Evolutionary conservation across 2,329 filamentous ascomycete species (phyloP).

Genomic region (Boeremia exigua): DNA sequence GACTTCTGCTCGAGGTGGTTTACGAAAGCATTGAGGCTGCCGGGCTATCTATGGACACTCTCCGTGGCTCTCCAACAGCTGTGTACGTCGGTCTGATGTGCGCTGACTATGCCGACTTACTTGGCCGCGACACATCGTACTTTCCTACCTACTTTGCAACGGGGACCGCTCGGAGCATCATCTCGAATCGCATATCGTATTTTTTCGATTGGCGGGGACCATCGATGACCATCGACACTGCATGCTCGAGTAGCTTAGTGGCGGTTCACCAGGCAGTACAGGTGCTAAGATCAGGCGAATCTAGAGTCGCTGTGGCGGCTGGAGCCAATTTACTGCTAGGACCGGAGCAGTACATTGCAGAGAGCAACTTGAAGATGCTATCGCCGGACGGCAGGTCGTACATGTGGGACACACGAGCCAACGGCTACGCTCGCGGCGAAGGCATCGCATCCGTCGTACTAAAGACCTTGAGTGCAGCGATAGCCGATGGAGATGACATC

Average conservation of each 20-base stretch:
- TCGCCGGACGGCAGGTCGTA: constrained; percentile 31
- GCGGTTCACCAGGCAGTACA: constrained; percentile 34
- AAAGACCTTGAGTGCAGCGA: constrained; percentile 57
- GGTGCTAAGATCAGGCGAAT: constrained; percentile 19
- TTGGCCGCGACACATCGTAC: constrained; percentile 4
- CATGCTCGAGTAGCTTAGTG: constrained; percentile 44
- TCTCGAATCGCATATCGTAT: constrained; percentile 48
- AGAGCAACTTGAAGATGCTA: constrained; percentile 41
- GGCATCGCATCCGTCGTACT: constrained; percentile 59
- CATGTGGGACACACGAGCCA: constrained; percentile 44
- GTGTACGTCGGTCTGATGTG: constrained; percentile 22
- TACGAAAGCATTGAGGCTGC: constrained; percentile 29
- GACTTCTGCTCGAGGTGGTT: constrained; percentile 26
- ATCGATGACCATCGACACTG: constrained; percentile 49
- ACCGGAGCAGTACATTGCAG: constrained; percentile 27
- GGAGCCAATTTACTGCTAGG: constrained; percentile 20
- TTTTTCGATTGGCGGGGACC: constrained; percentile 48
- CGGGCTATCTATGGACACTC: constrained; percentile 8
- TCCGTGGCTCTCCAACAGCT: constrained; percentile 17
- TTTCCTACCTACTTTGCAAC: constrained; percentile 27
- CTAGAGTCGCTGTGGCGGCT: constrained; percentile 22
- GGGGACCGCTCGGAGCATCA: constrained; percentile 31
- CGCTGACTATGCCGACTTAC: constrained; percentile 17
- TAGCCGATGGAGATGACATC: constrained; percentile 56
- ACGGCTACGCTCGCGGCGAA: constrained; percentile 62